Percentiles rank a stretch among this genome's conserved stretches.
Evolutionary conservation across 2,329 filamentous ascomycete genomes (phyloP).

Genomic region (Chaetomiaceae sp.): DNA sequence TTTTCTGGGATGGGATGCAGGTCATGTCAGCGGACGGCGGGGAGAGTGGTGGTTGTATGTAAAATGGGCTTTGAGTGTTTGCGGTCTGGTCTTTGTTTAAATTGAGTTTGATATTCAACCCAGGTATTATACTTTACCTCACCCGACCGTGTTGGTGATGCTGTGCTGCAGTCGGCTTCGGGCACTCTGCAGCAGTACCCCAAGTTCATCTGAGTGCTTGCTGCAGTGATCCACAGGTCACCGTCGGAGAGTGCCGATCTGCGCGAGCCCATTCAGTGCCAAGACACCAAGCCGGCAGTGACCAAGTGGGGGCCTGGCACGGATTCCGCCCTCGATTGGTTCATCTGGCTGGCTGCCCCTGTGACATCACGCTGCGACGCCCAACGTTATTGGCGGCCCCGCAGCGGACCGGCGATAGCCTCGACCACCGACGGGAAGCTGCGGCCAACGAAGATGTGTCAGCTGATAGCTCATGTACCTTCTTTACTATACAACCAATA

Average conservation of each 20-base stretch:
- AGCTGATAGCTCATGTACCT: not conserved
- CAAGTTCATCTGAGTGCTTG: too few relatives aligned
- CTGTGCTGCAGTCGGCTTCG: too few relatives aligned
- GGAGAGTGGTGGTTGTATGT: not conserved
- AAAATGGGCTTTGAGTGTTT: too few relatives aligned
- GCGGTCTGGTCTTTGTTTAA: too few relatives aligned
- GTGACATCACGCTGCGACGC: conserved; percentile 21
- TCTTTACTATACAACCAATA: too few relatives aligned
- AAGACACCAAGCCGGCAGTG: conserved; percentile 7
- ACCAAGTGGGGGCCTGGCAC: not conserved
- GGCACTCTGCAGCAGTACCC: too few relatives aligned
- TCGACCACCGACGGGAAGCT: not conserved
- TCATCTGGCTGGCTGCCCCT: conserved; percentile 13
- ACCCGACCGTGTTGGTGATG: too few relatives aligned
- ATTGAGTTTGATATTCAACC: too few relatives aligned
- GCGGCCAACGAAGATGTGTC: not conserved
- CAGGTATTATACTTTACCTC: too few relatives aligned
- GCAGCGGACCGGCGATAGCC: conserved; percentile 5
- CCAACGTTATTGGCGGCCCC: conserved; percentile 21
- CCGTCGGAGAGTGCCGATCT: conserved; percentile 14
- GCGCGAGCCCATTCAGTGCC: conserved; percentile 3
- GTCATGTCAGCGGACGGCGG: not conserved
- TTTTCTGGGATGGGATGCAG: not conserved
- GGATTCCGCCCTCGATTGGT: conserved; percentile 5
- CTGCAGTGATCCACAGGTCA: too few relatives aligned